Base-by-base conservation (phyloP, 192 early-diverging fungal genomes). In the Rhizoclosmatium sp. region DNA sequence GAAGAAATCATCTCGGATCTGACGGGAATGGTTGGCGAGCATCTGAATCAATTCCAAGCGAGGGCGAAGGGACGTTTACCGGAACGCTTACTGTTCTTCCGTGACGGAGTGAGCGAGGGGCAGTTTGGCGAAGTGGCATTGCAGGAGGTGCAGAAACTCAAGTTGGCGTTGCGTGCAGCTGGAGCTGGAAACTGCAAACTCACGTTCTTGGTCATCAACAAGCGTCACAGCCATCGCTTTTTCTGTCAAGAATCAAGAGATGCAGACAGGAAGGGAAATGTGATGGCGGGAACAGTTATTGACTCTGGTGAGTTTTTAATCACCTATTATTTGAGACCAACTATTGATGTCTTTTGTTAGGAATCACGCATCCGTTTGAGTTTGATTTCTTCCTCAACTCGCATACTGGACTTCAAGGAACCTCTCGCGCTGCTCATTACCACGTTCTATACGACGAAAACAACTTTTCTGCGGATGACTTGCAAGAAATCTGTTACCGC, bases 391-490 rank as follows among this genome's bases (percentile, higher is more conserved):
- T 92, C 71, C 81, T 92, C n/a, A 92, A 92, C 77, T 91, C 93
- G 44, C 97, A 99, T 66, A 87, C 91, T 4, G 94, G 96, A 40
- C 84, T 96, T 12, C 95, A 96, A 81, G 96, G 97, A 47, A 97
- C 95, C 2, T 96, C 95, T 4, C 87, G 95, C 3, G 93, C 95
- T 3, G 92, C 93, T 2, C 92, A 93, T 73, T 99, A 99, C 86
- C 91, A 92, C 61, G 95, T 97, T 12, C 73, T 99, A 23, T 86
- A 92, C 65, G 94, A 99, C 70, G 96, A 98, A 64, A 92, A 92
- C 78, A 85, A 88, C 31, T 94, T 96, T 67, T 82, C 83, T 0
- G 75, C 93, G 2, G 94, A 99, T 75, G 85, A 89, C 54, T 80
- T 96, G 51, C 95, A 99, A 81, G 87, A 92, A 69, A 82, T 99